Evolutionary conservation across 2,329 filamentous ascomycete genomes (phyloP).

Genomic region (Fusarium armeniacum): DNA sequence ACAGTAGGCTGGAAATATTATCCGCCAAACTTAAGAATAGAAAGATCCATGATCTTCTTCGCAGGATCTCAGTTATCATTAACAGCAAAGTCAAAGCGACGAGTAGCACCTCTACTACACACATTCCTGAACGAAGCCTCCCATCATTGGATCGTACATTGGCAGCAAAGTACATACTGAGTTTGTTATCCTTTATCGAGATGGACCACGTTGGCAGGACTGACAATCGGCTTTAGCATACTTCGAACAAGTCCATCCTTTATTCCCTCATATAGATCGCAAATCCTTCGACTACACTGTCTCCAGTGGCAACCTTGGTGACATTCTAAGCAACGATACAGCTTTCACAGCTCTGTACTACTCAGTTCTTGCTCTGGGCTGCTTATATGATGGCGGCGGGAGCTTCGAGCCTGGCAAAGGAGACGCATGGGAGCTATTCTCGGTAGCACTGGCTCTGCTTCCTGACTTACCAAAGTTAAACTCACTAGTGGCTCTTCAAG

Average conservation of each 20-base stretch:
- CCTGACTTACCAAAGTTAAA: conserved; percentile 24
- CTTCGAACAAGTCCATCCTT: conserved; percentile 42
- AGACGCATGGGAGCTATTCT: conserved; percentile 41
- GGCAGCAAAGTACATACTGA: conserved; percentile 26
- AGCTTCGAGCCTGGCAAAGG: conserved; percentile 45
- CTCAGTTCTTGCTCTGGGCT: conserved; percentile 39
- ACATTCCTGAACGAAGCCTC: not conserved
- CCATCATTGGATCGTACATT: conserved; percentile 3
- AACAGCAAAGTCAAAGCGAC: conserved; percentile 37
- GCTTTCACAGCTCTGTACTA: conserved; percentile 42
- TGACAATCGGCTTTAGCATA: conserved; percentile 24
- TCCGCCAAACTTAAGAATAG: conserved; percentile 41
- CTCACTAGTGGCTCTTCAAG: conserved; percentile 37
- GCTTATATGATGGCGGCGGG: conserved; percentile 33
- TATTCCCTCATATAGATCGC: conserved; percentile 39
- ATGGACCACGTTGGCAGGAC: too few relatives aligned
- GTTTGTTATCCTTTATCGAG: not conserved
- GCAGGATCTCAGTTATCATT: conserved; percentile 37
- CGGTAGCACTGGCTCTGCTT: conserved; percentile 26
- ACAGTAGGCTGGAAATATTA: conserved; percentile 39
- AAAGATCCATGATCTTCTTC: conserved; percentile 42
- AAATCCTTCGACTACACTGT: conserved; percentile 21
- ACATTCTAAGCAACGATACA: conserved; percentile 10
- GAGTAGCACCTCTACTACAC: conserved; percentile 24
- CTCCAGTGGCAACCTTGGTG: conserved; percentile 1